Base-by-base conservation (phyloP, 805 yeast species). In the Candida quercuum region DNA sequence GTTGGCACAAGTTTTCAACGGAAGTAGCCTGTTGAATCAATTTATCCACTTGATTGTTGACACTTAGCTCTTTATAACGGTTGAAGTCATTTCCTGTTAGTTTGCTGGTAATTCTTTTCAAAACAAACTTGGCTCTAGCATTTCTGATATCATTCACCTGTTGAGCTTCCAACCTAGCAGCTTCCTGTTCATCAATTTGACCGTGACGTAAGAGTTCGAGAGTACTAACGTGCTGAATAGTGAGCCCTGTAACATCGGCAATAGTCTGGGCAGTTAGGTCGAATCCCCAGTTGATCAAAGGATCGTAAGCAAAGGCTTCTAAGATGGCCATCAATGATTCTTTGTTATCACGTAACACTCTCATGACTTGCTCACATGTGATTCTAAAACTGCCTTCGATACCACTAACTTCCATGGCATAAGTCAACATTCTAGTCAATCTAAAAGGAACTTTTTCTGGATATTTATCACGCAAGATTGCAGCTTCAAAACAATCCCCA, bases 401-500 rank as follows among this genome's bases (percentile, higher is more conserved):
- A 7, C 99, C 99, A 62, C 96, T 85, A 3, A 93, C 98, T 59
- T 94, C 99, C 97, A 93, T 91, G 0, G 98, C 99, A 59, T 88
- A 88, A 17, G 94, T 88, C 47, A 94, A 70, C 99, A 93, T 93
- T 60, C 99, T 71, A 0, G 99, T 93, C 41, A 93, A 71, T 59
- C 99, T 74, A 67, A 93, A 93, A 7, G 99, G 99, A 18, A 93
- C 99, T 59, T 89, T 91, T 54, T 93, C 99, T 0, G 99, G 99
- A 60, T 85, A 94, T 57, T 93, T 93, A 50, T 94, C 99, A 48
- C 99, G 76, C 43, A 93, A 64, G 35, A 91, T 88, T 0, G 99
- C 99, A 2, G 98, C 96, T 59, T 93, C 99, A 55, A 93, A 93
- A 73, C 99, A 93, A 59, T 93, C 99, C 48, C 99, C 99, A 63